phyloP scores from a whole-genome alignment of 805 yeast genomes.

The Kluyveromyces nonfermentans region DNA sequence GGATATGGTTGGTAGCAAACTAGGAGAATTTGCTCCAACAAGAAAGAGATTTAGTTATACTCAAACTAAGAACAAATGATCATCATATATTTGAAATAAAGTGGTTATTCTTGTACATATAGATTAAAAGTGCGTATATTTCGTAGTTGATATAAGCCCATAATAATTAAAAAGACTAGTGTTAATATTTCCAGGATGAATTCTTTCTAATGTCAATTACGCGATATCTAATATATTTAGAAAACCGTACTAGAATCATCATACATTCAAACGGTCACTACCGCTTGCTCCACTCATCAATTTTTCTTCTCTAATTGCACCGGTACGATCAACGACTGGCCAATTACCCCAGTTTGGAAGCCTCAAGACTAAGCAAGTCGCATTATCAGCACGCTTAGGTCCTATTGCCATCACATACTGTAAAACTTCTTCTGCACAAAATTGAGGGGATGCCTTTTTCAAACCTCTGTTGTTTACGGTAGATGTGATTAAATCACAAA shows the following conservation, averaged over 20 bases:
- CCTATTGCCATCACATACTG: conserved; percentile 78
- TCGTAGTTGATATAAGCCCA: background rate
- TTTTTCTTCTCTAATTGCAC: conserved; percentile 65
- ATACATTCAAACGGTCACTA: conserved; percentile 7
- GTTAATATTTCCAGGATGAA: too few relatives aligned
- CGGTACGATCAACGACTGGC: conserved; percentile 80
- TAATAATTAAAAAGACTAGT: background rate
- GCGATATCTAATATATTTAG: background rate
- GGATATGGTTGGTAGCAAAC: conserved; percentile 92
- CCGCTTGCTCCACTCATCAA: conserved; percentile 23
- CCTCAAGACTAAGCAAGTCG: conserved; percentile 79
- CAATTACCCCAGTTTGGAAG: conserved; percentile 91
- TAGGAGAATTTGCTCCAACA: conserved; percentile 94
- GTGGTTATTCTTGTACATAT: background rate
- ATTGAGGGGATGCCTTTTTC: conserved; percentile 69
- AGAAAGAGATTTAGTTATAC: conserved; percentile 81
- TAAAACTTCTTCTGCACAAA: conserved; percentile 76
- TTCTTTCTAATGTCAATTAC: background rate
- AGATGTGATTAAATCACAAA: conserved; percentile 76
- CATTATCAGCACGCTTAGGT: conserved; percentile 72
- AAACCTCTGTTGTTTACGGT: conserved; percentile 53
- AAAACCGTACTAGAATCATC: background rate
- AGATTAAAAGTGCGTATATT: background rate
- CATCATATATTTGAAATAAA: background rate
- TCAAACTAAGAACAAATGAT: conserved; percentile 52